phyloP scores from a whole-genome alignment of 768 basidiomycete genomes.

The Amanita inopinata region DNA sequence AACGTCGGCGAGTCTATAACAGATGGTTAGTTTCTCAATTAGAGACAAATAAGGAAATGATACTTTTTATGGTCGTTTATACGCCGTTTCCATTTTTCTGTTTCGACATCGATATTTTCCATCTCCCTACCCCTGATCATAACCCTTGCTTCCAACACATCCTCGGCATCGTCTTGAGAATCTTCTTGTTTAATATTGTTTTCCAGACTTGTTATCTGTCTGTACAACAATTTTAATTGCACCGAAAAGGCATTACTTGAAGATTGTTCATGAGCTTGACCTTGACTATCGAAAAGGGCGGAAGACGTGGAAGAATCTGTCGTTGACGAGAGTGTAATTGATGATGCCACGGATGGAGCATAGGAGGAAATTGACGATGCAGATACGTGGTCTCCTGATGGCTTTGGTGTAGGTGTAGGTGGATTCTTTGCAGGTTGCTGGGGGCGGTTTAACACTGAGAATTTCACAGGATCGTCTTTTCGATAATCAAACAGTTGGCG shows the following conservation, averaged over 20 bases:
- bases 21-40: slow-evolving; percentile 9
- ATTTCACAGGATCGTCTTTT: slow-evolving; percentile 86
- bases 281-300: slow-evolving; percentile 50
- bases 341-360: slow-evolving; percentile 57
- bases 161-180: slow-evolving; percentile 42
- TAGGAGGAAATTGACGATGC: slow-evolving; percentile 71
- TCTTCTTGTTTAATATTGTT: slow-evolving; percentile 59
- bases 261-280: slow-evolving; percentile 39
- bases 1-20: slow-evolving; percentile 70
- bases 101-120: slow-evolving; percentile 51
- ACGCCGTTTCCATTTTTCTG: slow-evolving; percentile 67
- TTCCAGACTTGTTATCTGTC: slow-evolving; percentile 74
- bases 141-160: slow-evolving; percentile 32
- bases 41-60: slow-evolving; percentile 9
- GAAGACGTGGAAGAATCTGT: slow-evolving; percentile 74
- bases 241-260: slow-evolving; percentile 59
- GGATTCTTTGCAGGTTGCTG: slow-evolving; percentile 22
- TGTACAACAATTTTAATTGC: slow-evolving; percentile 77
- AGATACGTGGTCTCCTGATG: slow-evolving; percentile 62
- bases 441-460: slow-evolving; percentile 55
- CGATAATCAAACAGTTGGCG: slow-evolving; percentile 82
- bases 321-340: slow-evolving; percentile 70
- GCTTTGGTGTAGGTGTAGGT: slow-evolving; percentile 44
- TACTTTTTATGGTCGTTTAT: slow-evolving; percentile 80
- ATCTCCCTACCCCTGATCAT: slow-evolving; percentile 33